Evolutionary conservation across 2,329 filamentous ascomycete genomes (phyloP), one percentile per base, ranked within the genome.

Genomic region (Pseudocercospora eumusae): DNA sequence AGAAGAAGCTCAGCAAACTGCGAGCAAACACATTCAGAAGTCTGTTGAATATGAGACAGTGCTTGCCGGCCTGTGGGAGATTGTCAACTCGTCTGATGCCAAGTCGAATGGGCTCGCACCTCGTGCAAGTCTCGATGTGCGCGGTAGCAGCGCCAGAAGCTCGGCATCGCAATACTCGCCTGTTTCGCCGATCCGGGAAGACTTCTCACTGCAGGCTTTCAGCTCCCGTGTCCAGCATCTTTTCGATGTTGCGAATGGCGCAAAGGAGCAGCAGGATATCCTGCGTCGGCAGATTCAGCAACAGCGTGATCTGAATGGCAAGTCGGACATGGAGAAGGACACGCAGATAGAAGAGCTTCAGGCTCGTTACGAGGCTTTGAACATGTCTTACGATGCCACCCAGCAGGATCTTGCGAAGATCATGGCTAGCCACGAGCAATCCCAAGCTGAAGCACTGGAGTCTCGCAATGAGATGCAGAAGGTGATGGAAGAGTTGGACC

Each of bases 211-310:
- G 3, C 81, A 84, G 21, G 90, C 88, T 20, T 96, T 98, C 74
- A 88, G 87, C 15, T 80, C 85, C 8, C 91, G 91, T 71, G 87
- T 98, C 0, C 88, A 92, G 70, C 89, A 87, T 78, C 80, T 97
- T 4, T 91, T 92, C 72, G 82, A 83, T 44, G 89, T 91, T 62
- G 85, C 91, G n/a, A 89, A 88, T 18, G 85, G 85, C 20, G 80
- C 97, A 36, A 88, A 91, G 64, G 91, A 96, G 69, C 93, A 98
- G 74, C 96, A 96, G 74, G 86, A 87, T 54, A 93, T 96, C 21
- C 83, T 98, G 8, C 89, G 93, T 71, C 87, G 92, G 47, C 93
- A 98, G 75, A 93, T 97, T 71, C 93, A 96, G 78, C 93, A 98
- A 74, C 93, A 98, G 77, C 89, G 93, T 62, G 92, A 96, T 72